Base-by-base conservation (phyloP, 2,329 filamentous ascomycete genomes). In the Aspergillus sp. region DNA sequence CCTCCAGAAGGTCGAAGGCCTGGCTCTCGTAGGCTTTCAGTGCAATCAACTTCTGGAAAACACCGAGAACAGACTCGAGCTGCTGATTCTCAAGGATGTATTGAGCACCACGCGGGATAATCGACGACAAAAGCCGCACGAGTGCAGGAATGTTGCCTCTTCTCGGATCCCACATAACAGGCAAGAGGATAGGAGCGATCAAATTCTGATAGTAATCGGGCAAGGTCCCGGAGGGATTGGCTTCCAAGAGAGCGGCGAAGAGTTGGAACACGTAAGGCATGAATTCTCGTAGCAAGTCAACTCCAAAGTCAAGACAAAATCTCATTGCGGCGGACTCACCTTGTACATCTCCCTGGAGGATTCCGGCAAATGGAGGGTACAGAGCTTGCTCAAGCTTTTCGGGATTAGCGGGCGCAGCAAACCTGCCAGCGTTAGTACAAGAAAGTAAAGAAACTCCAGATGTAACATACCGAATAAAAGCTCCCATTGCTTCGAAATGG, bases 201-300 rank as follows among this genome's bases (percentile, higher is more conserved):
- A 99, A 78, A 6, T 82, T 81, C 69, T 89, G 86, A 77, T 95
- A 96, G 66, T 90, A 88, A 22, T 84, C 82, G 2, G 91, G 89
- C 26, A 97, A 79, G 8, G 87, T 81, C n/a, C 84, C 87, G 0
- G 86, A 81, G 0, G 90, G 88, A 63, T 94, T 93, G 7, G 88
- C 84, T 73, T 97, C 93, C 3, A 99, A 81, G 13, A 99, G 82
- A 48, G 93, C 89, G 2, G 93, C 90, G 58, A 97, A 89, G 33
- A 99, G 83, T 70, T 99, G 94, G 79, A 99, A 96, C 49, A 97
- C 86, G 63, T 97, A 99, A 4, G 93, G 94, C 66, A 90, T 87
- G 68, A 99, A 99, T 74, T 99, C 94, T 87, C 59, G 13, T 10
- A 32, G 38, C 14, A 19, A 22, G 32, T 66, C 76, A 67, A 19